Conservation (phyloP, 345 rosid species). For the Pugionium cornutum region DNA sequence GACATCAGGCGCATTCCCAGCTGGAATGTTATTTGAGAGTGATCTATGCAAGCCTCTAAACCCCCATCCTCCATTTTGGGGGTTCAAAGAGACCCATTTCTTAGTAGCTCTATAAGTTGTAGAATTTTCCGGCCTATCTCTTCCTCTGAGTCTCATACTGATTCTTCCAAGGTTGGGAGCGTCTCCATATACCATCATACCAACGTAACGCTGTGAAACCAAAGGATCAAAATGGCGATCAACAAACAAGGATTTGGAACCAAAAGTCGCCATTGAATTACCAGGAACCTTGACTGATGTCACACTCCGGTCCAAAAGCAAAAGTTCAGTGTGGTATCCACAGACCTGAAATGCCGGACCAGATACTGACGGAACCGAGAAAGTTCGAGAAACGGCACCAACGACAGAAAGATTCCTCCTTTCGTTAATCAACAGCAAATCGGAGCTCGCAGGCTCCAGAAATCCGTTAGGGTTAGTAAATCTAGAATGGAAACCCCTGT, state of each 20-base stretch:
- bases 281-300: slow-evolving; percentile 38
- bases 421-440: slow-evolving; percentile 51
- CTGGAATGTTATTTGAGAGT: slow-evolving; percentile 45
- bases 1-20: slow-evolving; percentile 71
- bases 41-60: slow-evolving; percentile 60
- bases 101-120: slow-evolving; percentile 50
- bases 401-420: slow-evolving; percentile 75
- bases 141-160: slow-evolving; percentile 64
- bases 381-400: slow-evolving; percentile 71
- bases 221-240: slow-evolving; percentile 43
- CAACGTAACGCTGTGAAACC: slow-evolving; percentile 41
- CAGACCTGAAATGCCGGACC: slow-evolving; percentile 86
- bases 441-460: slow-evolving; percentile 59
- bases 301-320: slow-evolving; percentile 47
- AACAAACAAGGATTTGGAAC: slow-evolving; percentile 47
- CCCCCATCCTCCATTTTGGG: slow-evolving; percentile 40
- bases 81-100: slow-evolving; percentile 48
- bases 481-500: slow-evolving; percentile 57
- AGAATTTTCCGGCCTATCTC: slow-evolving; percentile 45
- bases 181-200: slow-evolving; percentile 39
- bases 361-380: slow-evolving; percentile 89
- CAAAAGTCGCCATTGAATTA: slow-evolving; percentile 57
- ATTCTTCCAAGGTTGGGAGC: slow-evolving; percentile 46
- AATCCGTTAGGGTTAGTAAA: slow-evolving; percentile 51
- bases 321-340: slow-evolving; percentile 77